Evolutionary conservation across 2,329 filamentous ascomycete species (phyloP), one percentile per base, ranked within the genome.

Genomic region (Fusarium sp.): DNA sequence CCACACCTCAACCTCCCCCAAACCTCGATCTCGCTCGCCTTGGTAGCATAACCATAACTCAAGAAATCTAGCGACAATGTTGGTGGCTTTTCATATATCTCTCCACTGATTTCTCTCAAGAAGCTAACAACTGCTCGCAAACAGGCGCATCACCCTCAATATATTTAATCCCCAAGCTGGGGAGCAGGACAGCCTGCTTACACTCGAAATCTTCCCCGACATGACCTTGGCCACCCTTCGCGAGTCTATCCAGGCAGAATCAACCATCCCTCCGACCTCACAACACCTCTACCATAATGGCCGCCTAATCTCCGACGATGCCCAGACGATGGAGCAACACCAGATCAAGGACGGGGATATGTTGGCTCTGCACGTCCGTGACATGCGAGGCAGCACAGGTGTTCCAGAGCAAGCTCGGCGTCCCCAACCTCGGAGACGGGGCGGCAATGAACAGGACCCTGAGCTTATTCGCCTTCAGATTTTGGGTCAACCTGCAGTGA

Each of bases 251-350:
- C 89, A 96, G 78, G 91, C 89, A 80, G 95, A 98, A 81, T 91
- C 91, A 53, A 84, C 84, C 74, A 90, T 97, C 73, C 88, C 91
- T 27, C 86, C 89, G 16, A 83, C 85, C 46, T 85, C 90, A 50
- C 93, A 97, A 79, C 90, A 93, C 77, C 90, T 98, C 77, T 96
- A 96, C 81, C 91, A 95, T 82, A 96, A 97, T 79, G 96, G 95
- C 70, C 87, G 89, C 70, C 87, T 94, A 42, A 88, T 99, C 60
- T 86, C 84, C 71, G 90, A 93, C 80, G 90, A 94, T 74, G 81
- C 86, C 63, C 91, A 93, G 79, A 97, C 93, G 3, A 87, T 99
- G 76, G 88, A 93, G 72, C 86, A 95, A 74, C 86, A 94, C 31
- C 87, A 91, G 42, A 91, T 99, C 74, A 87, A 85, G 53, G 93